Conservation (phyloP, 2,329 filamentous ascomycete genomes). For the Cercospora nicotianae region DNA sequence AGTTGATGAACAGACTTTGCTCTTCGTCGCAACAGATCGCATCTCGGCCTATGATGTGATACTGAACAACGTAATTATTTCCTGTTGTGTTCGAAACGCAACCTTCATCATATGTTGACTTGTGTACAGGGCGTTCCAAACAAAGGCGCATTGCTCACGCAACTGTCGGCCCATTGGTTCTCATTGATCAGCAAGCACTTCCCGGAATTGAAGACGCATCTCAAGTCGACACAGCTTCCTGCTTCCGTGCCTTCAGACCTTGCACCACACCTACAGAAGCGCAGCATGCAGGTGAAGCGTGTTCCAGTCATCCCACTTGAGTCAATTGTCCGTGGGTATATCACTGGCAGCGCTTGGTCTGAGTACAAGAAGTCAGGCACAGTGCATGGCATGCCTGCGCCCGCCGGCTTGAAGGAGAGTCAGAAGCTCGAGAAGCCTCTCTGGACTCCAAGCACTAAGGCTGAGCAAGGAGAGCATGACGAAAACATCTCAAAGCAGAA, state of each 20-base stretch:
- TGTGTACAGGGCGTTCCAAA: slow-evolving; percentile 60
- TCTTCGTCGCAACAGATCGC: slow-evolving; percentile 84
- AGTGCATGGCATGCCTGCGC: slow-evolving; percentile 73
- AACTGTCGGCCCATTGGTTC: slow-evolving; percentile 70
- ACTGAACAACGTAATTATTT: slow-evolving; percentile 66
- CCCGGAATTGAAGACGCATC: slow-evolving; percentile 63
- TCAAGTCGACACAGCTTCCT: slow-evolving; percentile 61
- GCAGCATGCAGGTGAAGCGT: slow-evolving; percentile 75
- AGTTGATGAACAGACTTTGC: slow-evolving; percentile 67
- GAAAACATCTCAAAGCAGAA: slow-evolving; percentile 78
- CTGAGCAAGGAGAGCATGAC: slow-evolving; percentile 73
- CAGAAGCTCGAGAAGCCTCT: slow-evolving; percentile 68
- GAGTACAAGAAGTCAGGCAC: slow-evolving; percentile 75
- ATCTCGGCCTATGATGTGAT: slow-evolving; percentile 96
- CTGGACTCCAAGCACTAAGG: slow-evolving; percentile 83
- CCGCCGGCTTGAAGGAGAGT: slow-evolving; percentile 68
- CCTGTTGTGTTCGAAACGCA: background rate
- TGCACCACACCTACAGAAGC: slow-evolving; percentile 51
- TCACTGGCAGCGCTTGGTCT: slow-evolving; percentile 80
- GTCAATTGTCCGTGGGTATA: slow-evolving; percentile 85
- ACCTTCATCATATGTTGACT: background rate
- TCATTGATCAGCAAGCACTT: slow-evolving; percentile 57
- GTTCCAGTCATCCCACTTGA: slow-evolving; percentile 76
- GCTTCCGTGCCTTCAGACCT: slow-evolving; percentile 44
- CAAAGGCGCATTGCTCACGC: slow-evolving; percentile 67